Evolutionary conservation across 495 filamentous ascomycete genomes (phyloP), one percentile per base, ranked within the genome.

Genomic region (Xylaria longipes): DNA sequence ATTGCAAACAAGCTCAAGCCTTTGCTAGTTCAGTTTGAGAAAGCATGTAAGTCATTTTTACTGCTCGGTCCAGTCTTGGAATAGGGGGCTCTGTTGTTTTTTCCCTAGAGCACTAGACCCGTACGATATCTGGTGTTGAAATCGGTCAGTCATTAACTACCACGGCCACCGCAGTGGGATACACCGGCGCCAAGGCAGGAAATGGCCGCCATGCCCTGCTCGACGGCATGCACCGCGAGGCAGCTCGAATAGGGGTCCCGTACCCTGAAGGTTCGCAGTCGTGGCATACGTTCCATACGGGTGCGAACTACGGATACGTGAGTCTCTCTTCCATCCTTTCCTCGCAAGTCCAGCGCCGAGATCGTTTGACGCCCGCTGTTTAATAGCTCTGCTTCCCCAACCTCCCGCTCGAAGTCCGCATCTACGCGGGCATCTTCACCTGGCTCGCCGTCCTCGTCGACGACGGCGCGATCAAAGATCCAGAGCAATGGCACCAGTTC

Each of bases 401-500:
- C 41, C 61, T 64, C 27, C 61, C 61, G 25, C 25, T 64, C 39
- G 39, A 64, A 20, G 17, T 64, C n/a, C 61, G 61, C 1, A 27
- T 64, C 61, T 64, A 29, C 41, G 1, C 25, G n/a, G 61, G 39
- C 11, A 46, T 64, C 15, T 25, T 31, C 27, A 64, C 37, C 2
- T 64, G 61, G 61, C 41, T 64, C 1, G 41, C 25, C 3, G 5
- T 64, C 15, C 37, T 46, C 11, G n/a, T 64, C 5, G 61, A 64
- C 12, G 41, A 64, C 3, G 5, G 7, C 1, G 41, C 25, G 11
- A 9, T n/a, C 11, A 1, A 33, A 25, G 41, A 64, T 9, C 61
- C 61, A 9, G 41, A 64, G 5, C 41, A 46, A 20, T 64, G 61
- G 61, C 25, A 45, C 20, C 61, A 64, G 27, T 64, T 64, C 8